Evolutionary conservation across 2,329 filamentous ascomycete genomes (phyloP).

Genomic region (Ilyonectria robusta): DNA sequence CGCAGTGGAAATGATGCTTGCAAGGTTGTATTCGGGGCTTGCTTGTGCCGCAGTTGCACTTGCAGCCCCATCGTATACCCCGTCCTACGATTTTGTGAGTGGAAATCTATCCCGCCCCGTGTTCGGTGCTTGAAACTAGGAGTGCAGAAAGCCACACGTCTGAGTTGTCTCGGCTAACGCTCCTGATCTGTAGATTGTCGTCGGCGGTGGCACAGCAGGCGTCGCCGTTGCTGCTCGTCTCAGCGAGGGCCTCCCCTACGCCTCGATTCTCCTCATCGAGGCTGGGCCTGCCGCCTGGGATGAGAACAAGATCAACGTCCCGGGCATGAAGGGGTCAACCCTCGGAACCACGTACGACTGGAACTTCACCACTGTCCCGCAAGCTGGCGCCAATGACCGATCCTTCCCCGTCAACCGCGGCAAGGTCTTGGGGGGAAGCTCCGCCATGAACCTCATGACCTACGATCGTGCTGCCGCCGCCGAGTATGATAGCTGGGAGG

Average conservation of each 20-base stretch:
- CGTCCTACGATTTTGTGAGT: constrained; percentile 42
- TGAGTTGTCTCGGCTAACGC: constrained; percentile 5
- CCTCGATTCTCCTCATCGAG: constrained; percentile 50
- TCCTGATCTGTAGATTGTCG: constrained; percentile 9
- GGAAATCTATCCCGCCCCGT: constrained; percentile 4
- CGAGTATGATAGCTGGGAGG: constrained; percentile 56
- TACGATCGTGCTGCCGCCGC: constrained; percentile 54
- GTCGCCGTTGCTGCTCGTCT: constrained; percentile 52
- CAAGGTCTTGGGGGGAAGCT: constrained; percentile 64
- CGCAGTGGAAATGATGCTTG: constrained; percentile 31
- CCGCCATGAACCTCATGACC: constrained; percentile 47
- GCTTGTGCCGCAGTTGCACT: constrained; percentile 32
- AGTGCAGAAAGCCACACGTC: neutral
- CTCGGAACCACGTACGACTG: constrained; percentile 54
- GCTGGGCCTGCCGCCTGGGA: constrained; percentile 48
- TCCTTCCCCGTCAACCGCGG: constrained; percentile 60
- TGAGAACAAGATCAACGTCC: constrained; percentile 51
- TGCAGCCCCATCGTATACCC: constrained; percentile 31
- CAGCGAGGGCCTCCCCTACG: constrained; percentile 48
- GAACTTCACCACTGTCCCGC: constrained; percentile 60
- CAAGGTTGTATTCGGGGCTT: constrained; percentile 35
- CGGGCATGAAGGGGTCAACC: constrained; percentile 49
- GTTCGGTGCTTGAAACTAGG: constrained; percentile 1
- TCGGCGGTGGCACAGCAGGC: constrained; percentile 50
- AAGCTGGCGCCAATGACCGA: constrained; percentile 56